Evolutionary conservation across 2,329 filamentous ascomycete genomes (phyloP).

Genomic region (Myriangium duriaei): DNA sequence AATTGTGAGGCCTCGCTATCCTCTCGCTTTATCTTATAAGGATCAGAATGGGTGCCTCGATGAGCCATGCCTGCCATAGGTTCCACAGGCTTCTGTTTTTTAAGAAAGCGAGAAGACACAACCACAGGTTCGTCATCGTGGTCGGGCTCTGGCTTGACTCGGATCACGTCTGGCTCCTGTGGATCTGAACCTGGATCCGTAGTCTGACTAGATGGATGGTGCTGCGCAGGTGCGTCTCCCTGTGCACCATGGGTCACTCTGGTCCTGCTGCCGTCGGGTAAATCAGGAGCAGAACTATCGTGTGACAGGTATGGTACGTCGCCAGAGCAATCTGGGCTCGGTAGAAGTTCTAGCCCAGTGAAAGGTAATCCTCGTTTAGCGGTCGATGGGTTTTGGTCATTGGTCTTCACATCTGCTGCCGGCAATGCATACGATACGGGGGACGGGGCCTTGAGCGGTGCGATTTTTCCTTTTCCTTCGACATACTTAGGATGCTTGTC

Average conservation of each 20-base stretch:
- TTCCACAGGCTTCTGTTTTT: conserved; percentile 22
- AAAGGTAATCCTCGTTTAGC: too few relatives aligned
- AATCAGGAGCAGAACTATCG: too few relatives aligned
- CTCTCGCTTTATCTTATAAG: conserved; percentile 29
- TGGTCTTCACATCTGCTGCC: too few relatives aligned
- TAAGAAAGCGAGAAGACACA: conserved; percentile 30
- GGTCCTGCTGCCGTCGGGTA: too few relatives aligned
- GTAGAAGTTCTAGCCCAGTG: too few relatives aligned
- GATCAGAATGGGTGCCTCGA: conserved; percentile 15
- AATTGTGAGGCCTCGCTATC: conserved; percentile 19
- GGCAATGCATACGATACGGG: too few relatives aligned
- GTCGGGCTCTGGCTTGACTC: conserved; percentile 12
- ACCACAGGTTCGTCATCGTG: conserved; percentile 31
- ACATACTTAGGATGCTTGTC: conserved; percentile 20
- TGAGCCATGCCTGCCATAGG: conserved; percentile 15
- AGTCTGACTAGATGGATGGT: conserved; percentile 1
- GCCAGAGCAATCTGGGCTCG: too few relatives aligned
- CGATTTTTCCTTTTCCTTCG: conserved; percentile 7
- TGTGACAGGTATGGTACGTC: too few relatives aligned
- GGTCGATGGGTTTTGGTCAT: too few relatives aligned
- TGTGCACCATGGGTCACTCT: not conserved
- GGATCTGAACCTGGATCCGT: conserved; percentile 32
- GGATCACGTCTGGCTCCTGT: conserved; percentile 12
- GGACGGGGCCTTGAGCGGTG: too few relatives aligned
- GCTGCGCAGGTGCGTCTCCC: not conserved